Evolutionary conservation across 2,329 filamentous ascomycete species (phyloP).

Genomic region (Fusarium chaquense): DNA sequence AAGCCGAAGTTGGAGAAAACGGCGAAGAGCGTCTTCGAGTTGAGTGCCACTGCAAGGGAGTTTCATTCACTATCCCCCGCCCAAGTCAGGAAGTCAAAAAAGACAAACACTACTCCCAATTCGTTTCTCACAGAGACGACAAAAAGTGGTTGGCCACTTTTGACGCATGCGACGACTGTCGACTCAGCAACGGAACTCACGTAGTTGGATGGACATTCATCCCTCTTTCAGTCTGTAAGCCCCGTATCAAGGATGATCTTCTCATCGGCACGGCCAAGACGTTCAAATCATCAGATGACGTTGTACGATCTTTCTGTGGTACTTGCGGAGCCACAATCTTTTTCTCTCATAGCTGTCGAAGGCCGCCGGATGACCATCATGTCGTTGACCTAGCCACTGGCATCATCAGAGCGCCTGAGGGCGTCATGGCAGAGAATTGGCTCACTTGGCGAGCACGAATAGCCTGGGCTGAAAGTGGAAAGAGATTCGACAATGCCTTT

Average conservation of each 20-base stretch:
- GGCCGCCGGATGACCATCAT: conserved; percentile 48
- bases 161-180: conserved; percentile 60
- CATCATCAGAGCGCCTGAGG: conserved; percentile 59
- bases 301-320: conserved; percentile 60
- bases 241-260: conserved; percentile 53
- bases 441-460: conserved; percentile 59
- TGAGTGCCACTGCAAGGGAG: conserved; percentile 61
- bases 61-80: conserved; percentile 59
- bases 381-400: conserved; percentile 60
- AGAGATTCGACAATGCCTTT: conserved; percentile 54
- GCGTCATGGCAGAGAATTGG: conserved; percentile 59
- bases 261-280: conserved; percentile 59
- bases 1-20: conserved; percentile 50
- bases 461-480: conserved; percentile 52
- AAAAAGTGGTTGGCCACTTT: conserved; percentile 58
- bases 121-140: conserved; percentile 53
- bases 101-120: conserved; percentile 49
- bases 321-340: conserved; percentile 61
- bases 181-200: conserved; percentile 57
- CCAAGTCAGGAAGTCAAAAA: conserved; percentile 51
- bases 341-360: conserved; percentile 48
- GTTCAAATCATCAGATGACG: conserved; percentile 55
- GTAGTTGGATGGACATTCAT: conserved; percentile 59
- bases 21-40: conserved; percentile 57
- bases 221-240: conserved; percentile 54